Conservation (phyloP, 768 basidiomycete genomes). For the Holtermannia corniformis region DNA sequence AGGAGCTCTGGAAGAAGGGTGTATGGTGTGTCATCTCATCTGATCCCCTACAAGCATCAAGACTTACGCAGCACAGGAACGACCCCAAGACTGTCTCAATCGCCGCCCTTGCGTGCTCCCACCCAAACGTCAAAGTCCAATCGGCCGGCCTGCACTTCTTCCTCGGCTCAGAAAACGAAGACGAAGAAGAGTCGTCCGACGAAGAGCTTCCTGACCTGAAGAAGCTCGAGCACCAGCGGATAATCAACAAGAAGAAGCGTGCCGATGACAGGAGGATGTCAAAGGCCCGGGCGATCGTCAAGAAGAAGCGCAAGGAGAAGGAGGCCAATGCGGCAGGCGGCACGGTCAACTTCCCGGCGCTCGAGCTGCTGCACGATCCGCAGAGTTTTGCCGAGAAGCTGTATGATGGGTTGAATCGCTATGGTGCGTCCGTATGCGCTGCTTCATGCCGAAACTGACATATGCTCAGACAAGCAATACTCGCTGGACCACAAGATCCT, state of each 20-base stretch:
- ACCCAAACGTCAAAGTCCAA: slow-evolving; percentile 88
- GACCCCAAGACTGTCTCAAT: slow-evolving; percentile 90
- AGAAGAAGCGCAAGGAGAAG: slow-evolving; percentile 44
- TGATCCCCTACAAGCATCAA: slow-evolving; percentile 1
- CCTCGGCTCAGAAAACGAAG: slow-evolving; percentile 64
- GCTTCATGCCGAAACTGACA: slow-evolving; percentile 1
- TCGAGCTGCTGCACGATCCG: slow-evolving; percentile 87
- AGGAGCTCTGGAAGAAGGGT: slow-evolving; percentile 87
- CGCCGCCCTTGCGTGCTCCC: slow-evolving; percentile 80
- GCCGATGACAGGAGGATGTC: slow-evolving; percentile 71
- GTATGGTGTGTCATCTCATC: slow-evolving; percentile 52
- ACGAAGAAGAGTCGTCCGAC: slow-evolving; percentile 61
- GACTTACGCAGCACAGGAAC: slow-evolving; percentile 48
- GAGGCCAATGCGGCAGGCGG: slow-evolving; percentile 40
- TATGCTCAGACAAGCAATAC: slow-evolving; percentile 73
- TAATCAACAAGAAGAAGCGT: slow-evolving; percentile 85
- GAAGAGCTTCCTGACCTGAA: slow-evolving; percentile 61
- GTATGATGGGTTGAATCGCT: slow-evolving; percentile 66
- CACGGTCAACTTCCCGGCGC: slow-evolving; percentile 68
- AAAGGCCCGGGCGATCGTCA: slow-evolving; percentile 50
- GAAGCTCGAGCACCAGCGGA: slow-evolving; percentile 71
- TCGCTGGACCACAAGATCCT: slow-evolving; percentile 95
- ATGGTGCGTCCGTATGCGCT: slow-evolving; percentile 43
- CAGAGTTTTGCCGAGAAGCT: slow-evolving; percentile 92
- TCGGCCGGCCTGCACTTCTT: slow-evolving; percentile 93